These are phyloP conservation scores for Pseudogymnoascus sp. DNA, from an alignment of 2,329 filamentous ascomycete genomes.

Conservation along the genomic window DNA sequence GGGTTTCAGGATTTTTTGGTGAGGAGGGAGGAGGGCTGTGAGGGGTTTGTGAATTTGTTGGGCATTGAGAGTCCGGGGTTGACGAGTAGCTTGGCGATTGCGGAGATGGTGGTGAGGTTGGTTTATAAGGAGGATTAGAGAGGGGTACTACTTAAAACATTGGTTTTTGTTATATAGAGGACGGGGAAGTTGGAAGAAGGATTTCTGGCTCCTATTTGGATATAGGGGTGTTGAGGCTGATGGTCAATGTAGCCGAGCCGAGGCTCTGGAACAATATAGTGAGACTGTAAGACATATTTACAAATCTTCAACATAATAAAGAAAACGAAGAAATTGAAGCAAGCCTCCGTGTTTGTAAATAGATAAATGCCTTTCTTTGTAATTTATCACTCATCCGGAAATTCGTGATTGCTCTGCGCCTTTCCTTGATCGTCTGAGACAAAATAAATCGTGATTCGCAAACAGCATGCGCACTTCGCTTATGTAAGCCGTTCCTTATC, in stretches of 20 bases:
- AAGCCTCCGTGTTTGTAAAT: not conserved
- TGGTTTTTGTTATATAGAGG: not conserved
- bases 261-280: not conserved
- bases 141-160: not conserved
- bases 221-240: not conserved
- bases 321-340: not conserved
- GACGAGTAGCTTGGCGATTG: conserved; percentile 80
- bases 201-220: not conserved
- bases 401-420: not conserved
- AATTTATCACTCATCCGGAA: not conserved
- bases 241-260: not conserved
- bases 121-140: conserved; percentile 20
- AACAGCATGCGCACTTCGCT: not conserved
- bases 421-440: not conserved
- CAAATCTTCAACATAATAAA: not conserved
- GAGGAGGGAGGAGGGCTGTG: conserved; percentile 62
- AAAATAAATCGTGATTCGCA: not conserved
- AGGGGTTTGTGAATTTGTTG: conserved; percentile 80
- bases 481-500: not conserved
- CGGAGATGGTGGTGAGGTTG: conserved; percentile 56
- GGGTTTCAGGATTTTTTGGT: conserved; percentile 83
- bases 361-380: not conserved
- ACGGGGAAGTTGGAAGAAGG: no score
- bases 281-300: not conserved
- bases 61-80: conserved; percentile 91